A percentile compares a stretch with the other conserved stretches of the same genome.
Conservation (phyloP, 345 rosid genomes). For the Eucalyptus tenuipes region DNA sequence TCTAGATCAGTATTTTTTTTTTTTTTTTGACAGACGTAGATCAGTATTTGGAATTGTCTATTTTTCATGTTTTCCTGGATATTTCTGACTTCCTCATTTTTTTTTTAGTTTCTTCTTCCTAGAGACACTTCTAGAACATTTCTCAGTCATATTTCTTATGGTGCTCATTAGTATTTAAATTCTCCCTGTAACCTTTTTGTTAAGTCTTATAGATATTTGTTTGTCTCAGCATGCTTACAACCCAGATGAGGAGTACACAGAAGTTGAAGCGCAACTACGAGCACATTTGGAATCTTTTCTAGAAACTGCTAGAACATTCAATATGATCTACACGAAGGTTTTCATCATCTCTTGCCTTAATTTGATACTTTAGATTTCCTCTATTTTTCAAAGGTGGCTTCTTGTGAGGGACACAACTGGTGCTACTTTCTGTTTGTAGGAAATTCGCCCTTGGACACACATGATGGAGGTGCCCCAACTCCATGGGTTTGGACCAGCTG, state of each 20-base stretch:
- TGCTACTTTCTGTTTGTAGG: slow-evolving; percentile 16
- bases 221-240: slow-evolving; percentile 74
- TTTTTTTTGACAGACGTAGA: neutral
- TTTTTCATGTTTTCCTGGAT: neutral
- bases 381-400: neutral
- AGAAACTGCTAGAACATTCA: slow-evolving; percentile 92
- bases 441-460: slow-evolving; percentile 98
- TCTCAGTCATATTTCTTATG: neutral
- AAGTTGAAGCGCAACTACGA: slow-evolving; percentile 79
- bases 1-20: neutral
- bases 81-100: neutral
- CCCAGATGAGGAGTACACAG: slow-evolving; percentile 85
- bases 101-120: neutral
- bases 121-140: neutral
- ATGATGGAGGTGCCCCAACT: slow-evolving; percentile 99
- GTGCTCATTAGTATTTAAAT: neutral
- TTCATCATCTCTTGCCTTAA: neutral
- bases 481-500: slow-evolving; percentile 98
- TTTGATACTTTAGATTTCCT: neutral
- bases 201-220: neutral
- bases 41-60: neutral
- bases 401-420: neutral
- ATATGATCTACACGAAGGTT: slow-evolving; percentile 88
- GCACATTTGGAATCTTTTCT: slow-evolving; percentile 80
- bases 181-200: neutral